A percentile compares a stretch with the other conserved stretches of the same genome.
phyloP scores from a whole-genome alignment of 2,329 filamentous ascomycete species.

The Pseudogymnoascus sp. region DNA sequence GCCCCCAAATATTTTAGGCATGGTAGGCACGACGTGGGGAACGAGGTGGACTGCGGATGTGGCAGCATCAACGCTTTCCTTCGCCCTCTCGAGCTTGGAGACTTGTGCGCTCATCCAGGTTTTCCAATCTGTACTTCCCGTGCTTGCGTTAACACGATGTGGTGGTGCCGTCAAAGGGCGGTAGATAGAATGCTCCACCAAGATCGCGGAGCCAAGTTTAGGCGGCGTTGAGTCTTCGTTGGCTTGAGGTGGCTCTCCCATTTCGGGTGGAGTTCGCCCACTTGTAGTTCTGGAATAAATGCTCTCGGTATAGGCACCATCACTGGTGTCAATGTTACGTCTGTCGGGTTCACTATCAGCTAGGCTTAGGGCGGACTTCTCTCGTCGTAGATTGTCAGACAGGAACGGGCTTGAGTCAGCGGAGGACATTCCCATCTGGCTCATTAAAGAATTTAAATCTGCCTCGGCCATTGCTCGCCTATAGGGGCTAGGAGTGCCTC shows the following conservation, averaged over 20 bases:
- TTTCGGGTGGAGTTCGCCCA: constrained; percentile 18
- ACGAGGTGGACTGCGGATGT: constrained; percentile 13
- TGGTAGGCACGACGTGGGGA: constrained; percentile 23
- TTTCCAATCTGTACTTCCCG: constrained; percentile 47
- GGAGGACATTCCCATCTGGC: background rate
- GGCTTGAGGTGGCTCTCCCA: constrained; percentile 14
- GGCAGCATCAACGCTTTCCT: constrained; percentile 14
- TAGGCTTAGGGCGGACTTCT: background rate
- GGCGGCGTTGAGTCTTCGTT: constrained; percentile 9
- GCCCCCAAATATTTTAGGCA: constrained; percentile 25
- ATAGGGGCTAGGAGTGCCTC: constrained; percentile 47
- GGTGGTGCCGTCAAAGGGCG: constrained; percentile 18
- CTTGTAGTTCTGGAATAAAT: constrained; percentile 27
- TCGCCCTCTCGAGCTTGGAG: constrained; percentile 35
- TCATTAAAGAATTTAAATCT: constrained; percentile 12
- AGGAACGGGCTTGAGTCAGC: background rate
- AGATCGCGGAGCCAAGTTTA: constrained; percentile 28
- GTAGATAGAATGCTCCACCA: constrained; percentile 27
- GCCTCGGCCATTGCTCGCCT: constrained; percentile 36
- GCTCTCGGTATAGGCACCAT: constrained; percentile 23
- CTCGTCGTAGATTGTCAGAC: background rate
- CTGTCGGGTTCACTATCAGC: background rate
- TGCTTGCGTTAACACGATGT: constrained; percentile 32
- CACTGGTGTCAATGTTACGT: background rate
- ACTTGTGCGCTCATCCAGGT: constrained; percentile 44